Percentiles rank a stretch among this genome's conserved stretches.
phyloP scores from a whole-genome alignment of 805 yeast genomes.

The Candida pseudoglaebosa region DNA sequence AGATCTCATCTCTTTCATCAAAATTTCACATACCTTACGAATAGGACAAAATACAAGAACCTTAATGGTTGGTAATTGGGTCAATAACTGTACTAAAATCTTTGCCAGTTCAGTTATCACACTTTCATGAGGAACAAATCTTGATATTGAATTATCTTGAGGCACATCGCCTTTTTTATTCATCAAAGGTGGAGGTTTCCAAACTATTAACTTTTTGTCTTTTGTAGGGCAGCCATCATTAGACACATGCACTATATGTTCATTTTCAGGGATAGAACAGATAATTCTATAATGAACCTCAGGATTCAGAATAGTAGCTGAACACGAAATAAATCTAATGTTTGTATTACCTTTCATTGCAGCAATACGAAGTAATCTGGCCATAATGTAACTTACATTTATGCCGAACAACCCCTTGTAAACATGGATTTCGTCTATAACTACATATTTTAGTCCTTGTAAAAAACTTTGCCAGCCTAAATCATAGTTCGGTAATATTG shows the following conservation, averaged over 20 bases:
- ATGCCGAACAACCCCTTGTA: conserved; percentile 91
- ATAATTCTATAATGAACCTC: conserved; percentile 64
- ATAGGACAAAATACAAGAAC: conserved; percentile 90
- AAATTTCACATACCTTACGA: conserved; percentile 77
- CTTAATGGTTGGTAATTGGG: conserved; percentile 52
- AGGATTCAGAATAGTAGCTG: conserved; percentile 87
- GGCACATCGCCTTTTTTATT: conserved; percentile 50
- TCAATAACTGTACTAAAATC: conserved; percentile 61
- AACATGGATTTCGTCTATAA: conserved; percentile 81
- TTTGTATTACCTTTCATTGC: conserved; percentile 40
- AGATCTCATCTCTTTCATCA: conserved; percentile 80
- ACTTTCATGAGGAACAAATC: conserved; percentile 48
- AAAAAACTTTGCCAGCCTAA: conserved; percentile 67
- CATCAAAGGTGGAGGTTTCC: conserved; percentile 75
- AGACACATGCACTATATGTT: conserved; percentile 51
- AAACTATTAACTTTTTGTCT: conserved; percentile 65
- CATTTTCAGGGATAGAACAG: conserved; percentile 54
- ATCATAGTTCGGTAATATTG: conserved; percentile 65
- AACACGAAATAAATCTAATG: conserved; percentile 77
- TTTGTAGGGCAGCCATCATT: conserved; percentile 92
- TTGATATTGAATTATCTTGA: not conserved
- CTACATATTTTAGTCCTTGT: conserved; percentile 61
- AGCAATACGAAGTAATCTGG: conserved; percentile 64
- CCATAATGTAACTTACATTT: conserved; percentile 81
- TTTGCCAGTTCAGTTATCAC: conserved; percentile 75